Base-by-base conservation (phyloP, 305 asterid species). In the Solanum hybrid region DNA sequence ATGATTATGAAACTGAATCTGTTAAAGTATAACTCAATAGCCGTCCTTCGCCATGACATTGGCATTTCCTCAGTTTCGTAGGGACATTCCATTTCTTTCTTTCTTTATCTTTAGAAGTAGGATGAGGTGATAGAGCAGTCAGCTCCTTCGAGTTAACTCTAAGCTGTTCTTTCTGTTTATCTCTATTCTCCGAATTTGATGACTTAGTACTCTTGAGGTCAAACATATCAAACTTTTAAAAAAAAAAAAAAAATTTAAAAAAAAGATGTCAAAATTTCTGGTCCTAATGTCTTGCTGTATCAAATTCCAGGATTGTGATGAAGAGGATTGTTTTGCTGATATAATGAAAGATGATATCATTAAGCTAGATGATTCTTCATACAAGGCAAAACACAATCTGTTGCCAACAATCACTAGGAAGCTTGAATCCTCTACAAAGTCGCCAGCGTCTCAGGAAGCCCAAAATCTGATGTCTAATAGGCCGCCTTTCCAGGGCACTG, bases 321-420 rank as follows among this genome's bases (percentile, higher is more conserved):
- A 94, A 87, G 99, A 95, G 24, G 98, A 97, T 85, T 97, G 94
- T 2, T 96, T 93, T 69, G 98, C 98, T 0, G 98, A 97, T 91
- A 95, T 97, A 89, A 92, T 97, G 98, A 93, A 94, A 88, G 98
- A 97, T 85, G 98, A 97, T 89, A 97, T 97, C 79, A 91, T 97
- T 26, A 90, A 92, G 89, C 94, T 96, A 46, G 99, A 95, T 17
- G 95, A 96, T 56, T 89, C 95, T 56, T 90, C 94, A 22, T 64
- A 90, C 0, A 78, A 71, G 13, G 64, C 85, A 32, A 88, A 36
- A 72, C 37, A 92, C 38, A 88, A 90, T 56, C 37, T 73, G 26
- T 37, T 64, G 78, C 76, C 85, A 72, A 66, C 69, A 26, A 89
- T 80, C 75, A 46, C 51, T 26, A n/a, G 81, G 66, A 82, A 88